These are phyloP conservation scores for Perilla frutescens DNA, from an alignment of 257 asterid genomes.

Conservation along the genomic window DNA sequence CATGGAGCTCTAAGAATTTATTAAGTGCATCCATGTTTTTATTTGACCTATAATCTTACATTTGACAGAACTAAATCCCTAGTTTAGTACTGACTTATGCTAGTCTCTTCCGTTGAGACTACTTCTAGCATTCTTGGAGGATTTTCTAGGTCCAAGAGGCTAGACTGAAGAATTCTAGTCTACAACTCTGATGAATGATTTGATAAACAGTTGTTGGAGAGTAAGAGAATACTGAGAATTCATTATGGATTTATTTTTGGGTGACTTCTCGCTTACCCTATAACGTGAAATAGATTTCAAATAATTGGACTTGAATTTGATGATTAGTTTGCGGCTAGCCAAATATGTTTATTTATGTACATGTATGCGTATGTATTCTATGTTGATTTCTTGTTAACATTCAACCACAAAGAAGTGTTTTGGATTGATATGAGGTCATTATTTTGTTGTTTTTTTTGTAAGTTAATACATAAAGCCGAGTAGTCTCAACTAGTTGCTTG, in stretches of 20 bases:
- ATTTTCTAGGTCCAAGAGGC: neutral
- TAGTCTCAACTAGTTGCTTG: neutral
- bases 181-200: neutral
- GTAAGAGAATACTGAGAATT: neutral
- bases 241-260: too few species aligned
- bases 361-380: neutral
- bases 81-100: too few species aligned
- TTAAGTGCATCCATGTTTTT: conserved; percentile 18
- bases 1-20: conserved; percentile 10
- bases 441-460: conserved; percentile 8
- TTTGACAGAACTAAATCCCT: neutral
- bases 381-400: conserved; percentile 2
- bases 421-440: neutral
- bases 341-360: neutral
- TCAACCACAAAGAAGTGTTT: neutral
- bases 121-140: conserved; percentile 9
- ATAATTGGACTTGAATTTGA: conserved; percentile 9
- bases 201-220: neutral
- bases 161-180: conserved; percentile 16
- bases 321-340: conserved; percentile 10
- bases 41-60: neutral
- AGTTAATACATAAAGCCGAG: neutral
- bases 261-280: neutral
- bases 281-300: neutral
- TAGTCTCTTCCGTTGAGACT: neutral